These are phyloP conservation scores for Vigna angularis DNA, from an alignment of 306 rosid genomes.

Conservation along the genomic window DNA sequence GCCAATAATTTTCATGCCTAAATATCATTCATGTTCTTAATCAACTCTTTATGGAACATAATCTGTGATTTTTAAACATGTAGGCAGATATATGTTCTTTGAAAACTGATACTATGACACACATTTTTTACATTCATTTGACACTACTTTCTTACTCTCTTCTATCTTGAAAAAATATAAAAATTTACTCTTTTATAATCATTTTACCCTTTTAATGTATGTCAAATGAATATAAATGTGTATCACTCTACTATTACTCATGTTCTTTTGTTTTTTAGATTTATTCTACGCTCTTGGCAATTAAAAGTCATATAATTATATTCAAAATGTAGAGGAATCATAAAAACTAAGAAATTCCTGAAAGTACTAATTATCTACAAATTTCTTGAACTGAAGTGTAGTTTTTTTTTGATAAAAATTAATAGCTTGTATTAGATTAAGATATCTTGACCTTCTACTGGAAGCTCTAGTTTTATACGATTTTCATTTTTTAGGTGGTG, in stretches of 20 bases:
- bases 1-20: conserved; percentile 18
- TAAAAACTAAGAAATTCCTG: conserved; percentile 13
- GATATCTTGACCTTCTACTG: conserved; percentile 39
- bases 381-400: conserved; percentile 30
- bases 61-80: conserved; percentile 18
- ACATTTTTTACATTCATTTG: too few relatives aligned
- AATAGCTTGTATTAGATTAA: background rate
- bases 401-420: conserved; percentile 1
- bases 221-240: too few relatives aligned
- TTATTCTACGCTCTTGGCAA: conserved; percentile 6
- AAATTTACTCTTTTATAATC: too few relatives aligned
- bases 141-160: too few relatives aligned
- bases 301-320: conserved; percentile 11
- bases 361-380: conserved; percentile 33
- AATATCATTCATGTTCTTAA: conserved; percentile 4
- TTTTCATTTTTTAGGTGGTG: conserved; percentile 62
- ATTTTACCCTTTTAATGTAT: too few relatives aligned
- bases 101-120: too few relatives aligned
- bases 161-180: too few relatives aligned
- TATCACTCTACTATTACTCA: too few relatives aligned
- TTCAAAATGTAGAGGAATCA: background rate
- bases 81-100: background rate
- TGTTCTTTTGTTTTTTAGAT: background rate
- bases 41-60: conserved; percentile 3
- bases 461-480: conserved; percentile 21